Evolutionary conservation across 768 basidiomycete genomes (phyloP), one percentile per base, ranked within the genome.

Genomic region (Neoboletus magnificus): DNA sequence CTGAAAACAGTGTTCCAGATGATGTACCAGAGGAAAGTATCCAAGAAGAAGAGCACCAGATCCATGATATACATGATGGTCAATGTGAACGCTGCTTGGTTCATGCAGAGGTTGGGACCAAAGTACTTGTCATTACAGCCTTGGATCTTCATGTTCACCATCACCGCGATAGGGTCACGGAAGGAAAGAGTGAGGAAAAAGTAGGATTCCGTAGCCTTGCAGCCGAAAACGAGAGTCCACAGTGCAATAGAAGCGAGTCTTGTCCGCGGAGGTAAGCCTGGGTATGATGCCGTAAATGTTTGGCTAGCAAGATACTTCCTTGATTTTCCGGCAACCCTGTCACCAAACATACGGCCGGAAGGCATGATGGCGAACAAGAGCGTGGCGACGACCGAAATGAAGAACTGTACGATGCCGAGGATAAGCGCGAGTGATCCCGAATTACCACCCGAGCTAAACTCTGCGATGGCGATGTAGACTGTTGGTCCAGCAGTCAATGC

Each of bases 61-160:
- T 98, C 97, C 96, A 98, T 98, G 78, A 97, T 77, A 70, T 94
- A 98, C 96, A 98, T 99, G 78, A 98, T 89, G 52, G 97, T 85
- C 68, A 99, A 74, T 10, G 96, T 89, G 74, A 98, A 98, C 4
- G 91, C 91, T 2, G 94, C 91, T 62, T 99, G 97, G 70, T 98
- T 95, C 46, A 78, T 76, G 75, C 97, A 99, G 16, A 99, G 82
- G 10, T 77, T 79, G 62, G 79, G 78, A 16, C 94, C 95, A 58
- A 98, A 93, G 72, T 83, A 85, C 71, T 83, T 87, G 78, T 97
- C 94, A 48, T 65, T 78, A 74, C 97, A 99, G 15, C 84, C 86
- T 74, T 94, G 93, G 39, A 98, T 82, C 76, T 91, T 90, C 97
- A 98, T 98, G 58, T 87, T 86, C 27, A 91, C 91, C 95, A 99